These are phyloP conservation scores for Saccharomycopsis hybrid DNA, from an alignment of 1,139 yeast genomes.

Conservation along the genomic window DNA sequence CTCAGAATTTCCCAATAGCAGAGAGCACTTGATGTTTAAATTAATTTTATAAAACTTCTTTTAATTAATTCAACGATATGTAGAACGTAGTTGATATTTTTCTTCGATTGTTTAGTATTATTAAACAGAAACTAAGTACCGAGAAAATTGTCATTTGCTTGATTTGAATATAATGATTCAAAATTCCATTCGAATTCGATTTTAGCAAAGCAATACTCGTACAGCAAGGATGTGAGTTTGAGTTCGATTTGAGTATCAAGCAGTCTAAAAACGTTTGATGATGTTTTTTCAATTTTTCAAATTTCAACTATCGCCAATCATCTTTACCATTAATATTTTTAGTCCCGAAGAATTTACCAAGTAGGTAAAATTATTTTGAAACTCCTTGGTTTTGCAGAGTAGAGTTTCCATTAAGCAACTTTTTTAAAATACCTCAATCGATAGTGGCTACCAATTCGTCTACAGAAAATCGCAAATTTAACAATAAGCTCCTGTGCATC, in stretches of 20 bases:
- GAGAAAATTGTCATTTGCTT: not conserved
- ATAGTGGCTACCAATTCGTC: not conserved
- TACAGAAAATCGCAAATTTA: constrained; percentile 1
- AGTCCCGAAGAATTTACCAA: not conserved
- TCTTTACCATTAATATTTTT: not conserved
- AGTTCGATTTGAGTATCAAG: constrained; percentile 2
- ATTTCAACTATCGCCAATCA: not conserved
- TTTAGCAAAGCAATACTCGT: not conserved
- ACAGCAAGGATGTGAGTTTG: not conserved
- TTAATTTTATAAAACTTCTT: constrained; percentile 1
- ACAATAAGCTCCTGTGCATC: constrained; percentile 5
- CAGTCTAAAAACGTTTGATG: not conserved
- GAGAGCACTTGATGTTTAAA: not conserved
- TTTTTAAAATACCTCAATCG: not conserved
- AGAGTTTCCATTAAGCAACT: not conserved
- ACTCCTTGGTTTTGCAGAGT: not conserved
- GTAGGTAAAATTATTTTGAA: constrained; percentile 13
- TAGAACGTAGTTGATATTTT: not conserved
- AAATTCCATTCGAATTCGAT: not conserved
- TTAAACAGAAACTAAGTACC: not conserved
- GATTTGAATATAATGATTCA: constrained; percentile 3
- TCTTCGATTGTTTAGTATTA: not conserved
- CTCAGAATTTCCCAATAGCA: not conserved
- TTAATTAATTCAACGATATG: constrained; percentile 3
- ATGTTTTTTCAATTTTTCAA: not conserved